These are phyloP conservation scores for Persicaria maculosa DNA, from an alignment of 148 eudicot species.

Conservation along the genomic window DNA sequence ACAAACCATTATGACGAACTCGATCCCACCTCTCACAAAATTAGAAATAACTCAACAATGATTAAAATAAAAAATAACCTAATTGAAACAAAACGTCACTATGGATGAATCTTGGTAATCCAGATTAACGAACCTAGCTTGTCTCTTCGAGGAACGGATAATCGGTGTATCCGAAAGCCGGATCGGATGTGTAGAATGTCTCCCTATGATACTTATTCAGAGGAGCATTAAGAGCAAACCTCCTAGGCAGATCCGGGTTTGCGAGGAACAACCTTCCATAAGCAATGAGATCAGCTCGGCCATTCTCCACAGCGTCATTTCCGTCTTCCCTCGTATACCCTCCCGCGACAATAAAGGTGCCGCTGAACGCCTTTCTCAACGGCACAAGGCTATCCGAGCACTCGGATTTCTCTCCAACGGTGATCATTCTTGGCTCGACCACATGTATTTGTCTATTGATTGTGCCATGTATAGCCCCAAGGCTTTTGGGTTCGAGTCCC, in stretches of 20 bases:
- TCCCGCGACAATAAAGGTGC: conserved; percentile 37
- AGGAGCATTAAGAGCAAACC: conserved; percentile 38
- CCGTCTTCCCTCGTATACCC: conserved; percentile 37
- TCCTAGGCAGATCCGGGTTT: conserved; percentile 39
- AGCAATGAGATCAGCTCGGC: conserved; percentile 32
- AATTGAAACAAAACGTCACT: no score
- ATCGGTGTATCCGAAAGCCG: conserved; percentile 48
- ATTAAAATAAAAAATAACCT: no score
- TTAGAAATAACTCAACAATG: no score
- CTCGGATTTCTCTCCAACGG: conserved; percentile 19
- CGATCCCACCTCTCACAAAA: no score
- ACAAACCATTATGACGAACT: no score
- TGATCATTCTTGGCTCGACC: conserved; percentile 37
- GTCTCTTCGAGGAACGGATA: conserved; percentile 36
- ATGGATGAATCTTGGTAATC: no score
- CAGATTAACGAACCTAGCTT: background rate
- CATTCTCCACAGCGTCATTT: conserved; percentile 22
- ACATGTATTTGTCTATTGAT: conserved; percentile 24
- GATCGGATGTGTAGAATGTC: conserved; percentile 38
- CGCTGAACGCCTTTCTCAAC: conserved; percentile 35
- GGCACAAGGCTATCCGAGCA: conserved; percentile 22
- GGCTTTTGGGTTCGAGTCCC: conserved; percentile 33
- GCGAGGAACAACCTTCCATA: conserved; percentile 41
- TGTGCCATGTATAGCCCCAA: conserved; percentile 34
- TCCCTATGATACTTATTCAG: conserved; percentile 41